phyloP scores from a whole-genome alignment of 2,329 filamentous ascomycete genomes.

The Colletotrichum melonis region DNA sequence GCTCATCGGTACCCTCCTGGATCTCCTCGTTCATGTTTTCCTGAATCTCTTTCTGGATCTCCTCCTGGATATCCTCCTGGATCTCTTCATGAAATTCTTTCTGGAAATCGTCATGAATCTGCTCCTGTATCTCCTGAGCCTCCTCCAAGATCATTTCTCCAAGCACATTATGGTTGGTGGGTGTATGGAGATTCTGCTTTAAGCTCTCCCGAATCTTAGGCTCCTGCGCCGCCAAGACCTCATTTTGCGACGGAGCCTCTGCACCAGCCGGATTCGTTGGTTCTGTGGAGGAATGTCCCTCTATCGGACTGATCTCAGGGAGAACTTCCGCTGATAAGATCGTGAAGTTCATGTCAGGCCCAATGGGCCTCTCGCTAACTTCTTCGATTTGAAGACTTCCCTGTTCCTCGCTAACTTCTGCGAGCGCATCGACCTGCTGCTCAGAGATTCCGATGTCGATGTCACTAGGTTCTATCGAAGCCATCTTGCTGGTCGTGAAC shows the following conservation, averaged over 20 bases:
- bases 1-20: no score
- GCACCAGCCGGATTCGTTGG: not conserved
- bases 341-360: not conserved
- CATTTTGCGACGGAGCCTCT: not conserved
- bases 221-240: not conserved
- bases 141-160: not conserved
- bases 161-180: not conserved
- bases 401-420: not conserved
- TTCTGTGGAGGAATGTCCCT: not conserved
- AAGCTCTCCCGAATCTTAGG: not conserved
- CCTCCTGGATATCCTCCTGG: not conserved
- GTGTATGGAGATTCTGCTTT: not conserved
- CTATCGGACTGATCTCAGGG: not conserved
- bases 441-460: not conserved
- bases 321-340: not conserved
- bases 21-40: no score
- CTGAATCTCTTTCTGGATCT: no score
- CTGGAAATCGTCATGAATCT: not conserved
- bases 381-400: not conserved
- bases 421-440: not conserved
- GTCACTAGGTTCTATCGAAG: not conserved
- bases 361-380: not conserved
- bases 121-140: not conserved
- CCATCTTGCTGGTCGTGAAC: not conserved
- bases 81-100: not conserved